Base-by-base conservation (phyloP, 331 rosid species). In the Erythrophleum ivorense region DNA sequence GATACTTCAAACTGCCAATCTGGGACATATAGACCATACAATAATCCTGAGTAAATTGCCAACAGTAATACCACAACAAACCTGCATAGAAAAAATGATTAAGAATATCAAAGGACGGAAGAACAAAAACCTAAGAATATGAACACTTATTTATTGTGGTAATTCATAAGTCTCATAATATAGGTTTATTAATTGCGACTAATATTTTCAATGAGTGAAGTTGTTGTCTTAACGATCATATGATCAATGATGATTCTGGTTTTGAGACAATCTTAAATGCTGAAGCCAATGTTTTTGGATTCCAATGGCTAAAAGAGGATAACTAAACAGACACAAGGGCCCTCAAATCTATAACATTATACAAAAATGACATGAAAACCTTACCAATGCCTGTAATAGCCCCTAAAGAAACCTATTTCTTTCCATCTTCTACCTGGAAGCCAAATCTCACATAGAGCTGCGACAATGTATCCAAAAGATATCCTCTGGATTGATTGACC, bases 361-460 rank as follows among this genome's bases (percentile, higher is more conserved):
- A 48, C 36, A 67, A 58, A 48, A 71, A 45, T 4, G 74, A 36
- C 38, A 53, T 53, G 65, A 55, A 73, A 85, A 75, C 68, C 83
- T 24, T 87, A 92, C 98, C 94, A 93, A 31, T 95, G 98, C 82
- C 80, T 81, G 73, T 55, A 82, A 74, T 87, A 90, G 84, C 80
- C 83, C 86, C 58, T 91, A 81, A 91, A 60, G 77, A 87, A 73
- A 52, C 86, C 84, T 4, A 49, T 21, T 82, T 89, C 87, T 78
- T 85, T 78, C 82, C 77, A 60, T 33, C 78, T 87, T 2, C 80
- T 65, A 73, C 76, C 52, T 38, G 97, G 85, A 75, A 95, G 86
- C 96, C 96, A 95, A 50, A 95, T 95, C 87, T 95, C 92, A 14
- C 98, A 93, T 57, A 93, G 80, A 86, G 96, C 97, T 11, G 94